A percentile compares a stretch with the other conserved stretches of the same genome.
Evolutionary conservation across 331 rosid genomes (phyloP).

Genomic region (Stylosanthes scabra): DNA sequence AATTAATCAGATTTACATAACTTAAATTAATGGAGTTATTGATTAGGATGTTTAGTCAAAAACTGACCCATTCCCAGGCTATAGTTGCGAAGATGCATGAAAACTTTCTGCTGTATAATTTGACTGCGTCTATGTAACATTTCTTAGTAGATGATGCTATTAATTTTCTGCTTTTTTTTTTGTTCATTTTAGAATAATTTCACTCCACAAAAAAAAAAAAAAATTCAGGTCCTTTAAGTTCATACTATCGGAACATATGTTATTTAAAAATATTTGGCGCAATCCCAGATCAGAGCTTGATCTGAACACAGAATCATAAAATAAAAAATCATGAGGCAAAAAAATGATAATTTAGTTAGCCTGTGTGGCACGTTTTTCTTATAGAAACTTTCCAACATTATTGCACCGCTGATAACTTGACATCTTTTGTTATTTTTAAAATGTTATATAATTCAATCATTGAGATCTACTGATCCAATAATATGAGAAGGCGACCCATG

Average conservation of each 20-base stretch:
- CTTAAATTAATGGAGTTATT: too few species aligned
- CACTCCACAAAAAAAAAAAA: background rate
- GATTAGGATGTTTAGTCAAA: slow-evolving; percentile 23
- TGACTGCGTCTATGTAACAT: background rate
- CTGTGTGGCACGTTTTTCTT: slow-evolving; percentile 22
- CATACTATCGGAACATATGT: background rate
- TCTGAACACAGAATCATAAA: slow-evolving; percentile 7
- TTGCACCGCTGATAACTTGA: slow-evolving; percentile 5
- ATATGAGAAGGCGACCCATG: background rate
- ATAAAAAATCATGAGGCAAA: background rate
- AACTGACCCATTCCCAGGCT: background rate
- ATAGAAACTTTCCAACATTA: slow-evolving; percentile 7
- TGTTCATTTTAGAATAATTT: background rate
- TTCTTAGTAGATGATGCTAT: background rate
- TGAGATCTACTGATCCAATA: slow-evolving; percentile 13
- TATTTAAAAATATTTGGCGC: too few species aligned
- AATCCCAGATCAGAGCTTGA: too few species aligned
- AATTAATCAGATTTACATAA: slow-evolving; percentile 10
- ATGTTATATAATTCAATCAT: slow-evolving; percentile 26
- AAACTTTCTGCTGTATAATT: slow-evolving; percentile 3
- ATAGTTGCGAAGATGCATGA: background rate
- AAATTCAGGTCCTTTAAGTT: background rate
- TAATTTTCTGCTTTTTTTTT: background rate
- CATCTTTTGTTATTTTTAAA: slow-evolving; percentile 13
- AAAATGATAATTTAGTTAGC: slow-evolving; percentile 15